Evolutionary conservation across 106 monocot genomes (phyloP).

Genomic region (Cymbidium sinense): DNA sequence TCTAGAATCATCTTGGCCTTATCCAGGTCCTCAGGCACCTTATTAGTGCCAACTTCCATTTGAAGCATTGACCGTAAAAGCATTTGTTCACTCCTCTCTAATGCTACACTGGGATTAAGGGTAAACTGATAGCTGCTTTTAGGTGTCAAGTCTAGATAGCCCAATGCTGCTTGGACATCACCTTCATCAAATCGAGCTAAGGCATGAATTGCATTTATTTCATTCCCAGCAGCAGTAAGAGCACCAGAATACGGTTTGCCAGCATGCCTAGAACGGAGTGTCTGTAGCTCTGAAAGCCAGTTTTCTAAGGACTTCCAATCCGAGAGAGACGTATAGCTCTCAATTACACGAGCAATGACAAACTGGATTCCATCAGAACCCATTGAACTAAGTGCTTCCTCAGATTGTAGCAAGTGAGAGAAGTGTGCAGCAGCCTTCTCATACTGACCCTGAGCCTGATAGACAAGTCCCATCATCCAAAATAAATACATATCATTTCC

Average conservation of each 20-base stretch:
- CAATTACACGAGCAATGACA: conserved; percentile 75
- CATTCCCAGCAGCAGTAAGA: conserved; percentile 91
- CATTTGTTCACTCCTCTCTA: conserved; percentile 98
- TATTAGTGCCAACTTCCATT: conserved; percentile 26
- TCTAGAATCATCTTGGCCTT: conserved; percentile 77
- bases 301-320: conserved; percentile 93
- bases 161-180: conserved; percentile 63
- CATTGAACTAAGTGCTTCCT: conserved; percentile 58
- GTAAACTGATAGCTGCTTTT: conserved; percentile 83
- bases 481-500: conserved; percentile 34
- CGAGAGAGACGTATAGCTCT: conserved; percentile 74
- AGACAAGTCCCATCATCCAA: conserved; percentile 93
- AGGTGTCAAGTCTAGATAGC: conserved; percentile 91
- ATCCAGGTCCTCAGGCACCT: conserved; percentile 32
- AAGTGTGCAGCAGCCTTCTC: conserved; percentile 98
- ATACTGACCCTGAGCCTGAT: conserved; percentile 83
- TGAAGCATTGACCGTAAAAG: conserved; percentile 86
- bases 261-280: conserved; percentile 75
- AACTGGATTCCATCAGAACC: conserved; percentile 95
- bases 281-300: conserved; percentile 85
- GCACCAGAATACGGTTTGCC: conserved; percentile 93
- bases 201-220: conserved; percentile 89
- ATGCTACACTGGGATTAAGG: conserved; percentile 78
- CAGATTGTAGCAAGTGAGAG: conserved; percentile 86
- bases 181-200: conserved; percentile 89